phyloP scores from a whole-genome alignment of 2,329 filamentous ascomycete species.

The Incumbomyces delicatus region DNA sequence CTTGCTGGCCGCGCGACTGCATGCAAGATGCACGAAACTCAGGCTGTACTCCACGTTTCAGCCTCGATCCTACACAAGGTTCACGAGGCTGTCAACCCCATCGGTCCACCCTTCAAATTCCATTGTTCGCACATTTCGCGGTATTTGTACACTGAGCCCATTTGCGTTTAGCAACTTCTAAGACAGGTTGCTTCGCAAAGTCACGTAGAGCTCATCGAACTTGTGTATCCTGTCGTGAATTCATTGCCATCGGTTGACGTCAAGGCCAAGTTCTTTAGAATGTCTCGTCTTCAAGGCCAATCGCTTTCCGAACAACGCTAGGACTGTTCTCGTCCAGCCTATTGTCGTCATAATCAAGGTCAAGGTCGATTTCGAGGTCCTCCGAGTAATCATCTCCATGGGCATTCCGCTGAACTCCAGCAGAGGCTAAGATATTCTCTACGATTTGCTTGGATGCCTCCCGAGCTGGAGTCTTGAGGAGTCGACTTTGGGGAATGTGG shows the following conservation, averaged over 20 bases:
- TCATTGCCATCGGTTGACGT: too few species aligned
- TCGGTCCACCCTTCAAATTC: too few species aligned
- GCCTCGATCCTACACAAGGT: not conserved
- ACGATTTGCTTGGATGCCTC: constrained; percentile 43
- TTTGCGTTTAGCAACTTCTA: too few species aligned
- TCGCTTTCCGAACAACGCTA: constrained; percentile 34
- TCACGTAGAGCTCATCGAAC: too few species aligned
- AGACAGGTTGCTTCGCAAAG: too few species aligned
- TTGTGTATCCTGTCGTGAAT: too few species aligned
- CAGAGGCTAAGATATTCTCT: constrained; percentile 37
- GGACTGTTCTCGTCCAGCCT: constrained; percentile 33
- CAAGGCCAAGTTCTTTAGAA: constrained; percentile 29
- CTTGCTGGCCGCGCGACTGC: too few species aligned
- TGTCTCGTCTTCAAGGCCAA: constrained; percentile 36
- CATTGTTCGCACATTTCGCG: too few species aligned
- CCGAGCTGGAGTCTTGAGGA: constrained; percentile 41
- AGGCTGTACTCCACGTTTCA: not conserved
- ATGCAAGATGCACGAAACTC: not conserved
- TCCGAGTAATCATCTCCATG: constrained; percentile 8
- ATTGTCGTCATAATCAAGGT: constrained; percentile 19
- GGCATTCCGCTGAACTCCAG: constrained; percentile 27
- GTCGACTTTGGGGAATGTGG: constrained; percentile 39
- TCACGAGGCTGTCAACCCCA: not conserved
- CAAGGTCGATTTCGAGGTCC: constrained; percentile 6
- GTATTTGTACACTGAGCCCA: too few species aligned